Evolutionary conservation across 441 rosid genomes (phyloP).

Genomic region (Bruguiera hainesii): DNA sequence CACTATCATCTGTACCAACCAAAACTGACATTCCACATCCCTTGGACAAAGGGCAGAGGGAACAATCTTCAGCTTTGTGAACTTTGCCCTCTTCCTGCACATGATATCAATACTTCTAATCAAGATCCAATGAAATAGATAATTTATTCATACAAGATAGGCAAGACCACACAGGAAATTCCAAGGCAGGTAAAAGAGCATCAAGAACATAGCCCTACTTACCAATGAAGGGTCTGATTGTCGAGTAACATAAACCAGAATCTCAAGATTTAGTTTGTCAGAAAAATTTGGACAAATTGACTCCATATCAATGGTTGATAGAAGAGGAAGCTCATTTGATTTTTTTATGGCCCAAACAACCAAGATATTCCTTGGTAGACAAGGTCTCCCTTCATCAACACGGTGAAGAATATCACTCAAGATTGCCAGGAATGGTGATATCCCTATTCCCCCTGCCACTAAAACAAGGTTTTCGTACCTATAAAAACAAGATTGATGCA

Average conservation of each 20-base stretch:
- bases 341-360: constrained; percentile 77
- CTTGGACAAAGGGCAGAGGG: constrained; percentile 31
- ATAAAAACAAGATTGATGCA: constrained; percentile 10
- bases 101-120: neutral
- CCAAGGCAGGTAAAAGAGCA: neutral
- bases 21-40: constrained; percentile 57
- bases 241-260: constrained; percentile 61
- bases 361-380: constrained; percentile 59
- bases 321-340: constrained; percentile 73
- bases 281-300: constrained; percentile 50
- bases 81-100: constrained; percentile 72
- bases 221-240: constrained; percentile 69
- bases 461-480: constrained; percentile 83
- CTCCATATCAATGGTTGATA: constrained; percentile 51
- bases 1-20: constrained; percentile 69
- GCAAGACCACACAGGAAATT: neutral
- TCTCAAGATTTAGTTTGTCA: constrained; percentile 50
- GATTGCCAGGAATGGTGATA: constrained; percentile 83
- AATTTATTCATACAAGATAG: neutral
- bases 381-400: constrained; percentile 51
- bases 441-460: constrained; percentile 91
- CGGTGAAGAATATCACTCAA: constrained; percentile 73
- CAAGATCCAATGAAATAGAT: neutral
- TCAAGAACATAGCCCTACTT: constrained; percentile 21
- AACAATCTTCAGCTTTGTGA: constrained; percentile 28